These are phyloP conservation scores for Globisporangium paroecandrum DNA, from an alignment of 352 stramenopile genomes.

Conservation along the genomic window DNA sequence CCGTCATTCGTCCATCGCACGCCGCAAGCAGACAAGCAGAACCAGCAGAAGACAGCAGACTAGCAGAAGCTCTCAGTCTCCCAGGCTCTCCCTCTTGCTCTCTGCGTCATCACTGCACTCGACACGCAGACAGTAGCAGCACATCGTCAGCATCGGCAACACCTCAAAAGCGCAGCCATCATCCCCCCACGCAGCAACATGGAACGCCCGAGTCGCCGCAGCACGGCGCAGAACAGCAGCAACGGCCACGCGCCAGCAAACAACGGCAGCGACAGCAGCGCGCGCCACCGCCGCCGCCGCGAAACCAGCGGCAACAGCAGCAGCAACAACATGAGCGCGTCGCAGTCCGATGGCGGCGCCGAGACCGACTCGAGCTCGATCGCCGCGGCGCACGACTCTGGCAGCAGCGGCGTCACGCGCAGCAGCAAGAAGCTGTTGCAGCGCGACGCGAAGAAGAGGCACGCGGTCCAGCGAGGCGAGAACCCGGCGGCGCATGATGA, in stretches of 20 bases:
- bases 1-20: constrained; percentile 4
- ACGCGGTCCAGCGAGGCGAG: constrained; percentile 7
- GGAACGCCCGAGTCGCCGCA: constrained; percentile 55
- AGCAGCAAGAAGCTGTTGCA: constrained; percentile 17
- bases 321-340: constrained; percentile 23
- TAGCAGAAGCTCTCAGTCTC: background rate
- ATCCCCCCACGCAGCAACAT: constrained; percentile 16
- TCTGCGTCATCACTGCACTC: background rate
- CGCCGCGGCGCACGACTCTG: constrained; percentile 16
- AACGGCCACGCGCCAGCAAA: constrained; percentile 26
- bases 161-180: background rate
- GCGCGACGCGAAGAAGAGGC: constrained; percentile 25
- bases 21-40: background rate
- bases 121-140: background rate
- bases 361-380: constrained; percentile 60
- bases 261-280: constrained; percentile 24
- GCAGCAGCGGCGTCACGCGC: constrained; percentile 24
- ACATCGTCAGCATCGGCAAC: background rate
- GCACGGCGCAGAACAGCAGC: constrained; percentile 18
- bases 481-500: constrained; percentile 18
- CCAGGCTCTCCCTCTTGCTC: background rate
- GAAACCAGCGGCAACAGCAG: constrained; percentile 24
- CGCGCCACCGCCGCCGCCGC: constrained; percentile 35
- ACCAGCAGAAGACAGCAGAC: background rate
- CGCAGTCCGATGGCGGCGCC: constrained; percentile 50